phyloP scores from a whole-genome alignment of 2,329 filamentous ascomycete genomes.

The Blastomyces emzantsi region DNA sequence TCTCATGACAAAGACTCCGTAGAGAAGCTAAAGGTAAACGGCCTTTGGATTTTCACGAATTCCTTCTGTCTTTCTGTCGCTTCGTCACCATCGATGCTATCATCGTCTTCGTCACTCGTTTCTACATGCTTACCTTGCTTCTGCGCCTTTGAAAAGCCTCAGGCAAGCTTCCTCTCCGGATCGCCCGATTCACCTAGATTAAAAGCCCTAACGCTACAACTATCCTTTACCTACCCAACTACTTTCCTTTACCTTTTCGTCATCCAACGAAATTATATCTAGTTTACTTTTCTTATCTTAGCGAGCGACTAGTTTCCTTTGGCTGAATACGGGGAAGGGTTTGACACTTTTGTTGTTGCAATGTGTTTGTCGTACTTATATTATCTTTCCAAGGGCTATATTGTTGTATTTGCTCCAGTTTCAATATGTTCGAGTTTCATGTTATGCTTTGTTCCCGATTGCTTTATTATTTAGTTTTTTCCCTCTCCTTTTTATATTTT shows the following conservation, averaged over 20 bases:
- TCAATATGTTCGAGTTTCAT: neutral
- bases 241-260: neutral
- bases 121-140: neutral
- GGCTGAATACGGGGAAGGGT: neutral
- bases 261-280: neutral
- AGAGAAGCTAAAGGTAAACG: neutral
- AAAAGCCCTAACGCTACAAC: neutral
- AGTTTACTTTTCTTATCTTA: slow-evolving; percentile 2
- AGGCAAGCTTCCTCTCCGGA: slow-evolving; percentile 4
- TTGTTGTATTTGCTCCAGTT: neutral
- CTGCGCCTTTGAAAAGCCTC: neutral
- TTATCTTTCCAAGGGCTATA: neutral
- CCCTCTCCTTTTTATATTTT: neutral
- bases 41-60: slow-evolving; percentile 5
- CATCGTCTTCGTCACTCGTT: neutral
- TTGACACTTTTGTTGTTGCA: neutral
- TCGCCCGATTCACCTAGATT: neutral
- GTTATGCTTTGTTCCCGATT: neutral
- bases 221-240: neutral
- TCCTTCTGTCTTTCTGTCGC: neutral
- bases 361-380: slow-evolving; percentile 7
- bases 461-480: neutral
- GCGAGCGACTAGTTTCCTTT: slow-evolving; percentile 7
- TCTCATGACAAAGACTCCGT: neutral
- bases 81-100: neutral